phyloP scores from a whole-genome alignment of 176 grass and related monocot species.

The Alopecurus myosuroides region DNA sequence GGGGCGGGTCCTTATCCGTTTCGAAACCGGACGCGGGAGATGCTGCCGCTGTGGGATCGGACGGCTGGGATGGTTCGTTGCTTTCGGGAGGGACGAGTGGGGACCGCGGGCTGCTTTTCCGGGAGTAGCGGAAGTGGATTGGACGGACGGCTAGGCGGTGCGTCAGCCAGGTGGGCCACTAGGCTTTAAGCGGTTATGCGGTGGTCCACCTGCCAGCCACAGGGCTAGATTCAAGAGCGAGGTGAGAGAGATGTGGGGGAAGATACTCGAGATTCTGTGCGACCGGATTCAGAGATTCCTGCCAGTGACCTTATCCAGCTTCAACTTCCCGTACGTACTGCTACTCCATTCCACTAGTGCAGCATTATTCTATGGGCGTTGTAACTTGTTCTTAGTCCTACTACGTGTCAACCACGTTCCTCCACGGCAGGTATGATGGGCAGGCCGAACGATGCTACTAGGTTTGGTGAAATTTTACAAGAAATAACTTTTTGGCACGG shows the following conservation, averaged over 20 bases:
- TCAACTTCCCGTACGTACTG: neutral
- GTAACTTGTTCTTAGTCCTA: too few relatives aligned
- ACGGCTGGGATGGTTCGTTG: neutral
- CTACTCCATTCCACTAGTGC: too few relatives aligned
- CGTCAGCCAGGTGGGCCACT: neutral
- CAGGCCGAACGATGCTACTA: too few relatives aligned
- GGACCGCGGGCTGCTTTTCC: neutral
- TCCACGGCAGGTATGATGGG: too few relatives aligned
- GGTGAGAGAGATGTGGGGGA: neutral
- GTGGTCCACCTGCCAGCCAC: neutral
- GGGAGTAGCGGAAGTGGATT: neutral
- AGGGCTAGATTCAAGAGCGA: neutral
- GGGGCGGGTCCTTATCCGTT: neutral
- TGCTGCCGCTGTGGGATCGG: neutral
- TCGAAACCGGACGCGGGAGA: neutral
- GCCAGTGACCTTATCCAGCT: neutral
- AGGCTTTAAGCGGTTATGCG: neutral
- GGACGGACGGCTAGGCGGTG: neutral
- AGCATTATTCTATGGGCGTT: neutral
- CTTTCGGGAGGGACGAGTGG: neutral
- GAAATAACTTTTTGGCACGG: too few relatives aligned
- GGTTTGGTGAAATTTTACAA: too few relatives aligned
- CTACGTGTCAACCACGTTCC: too few relatives aligned
- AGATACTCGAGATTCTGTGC: neutral
- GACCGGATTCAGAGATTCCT: constrained; percentile 4